A percentile compares a stretch with the other conserved stretches of the same genome.
These are phyloP conservation scores for Symbiodinium natans DNA, from an alignment of 73 alveolate species.

Conservation along the genomic window DNA sequence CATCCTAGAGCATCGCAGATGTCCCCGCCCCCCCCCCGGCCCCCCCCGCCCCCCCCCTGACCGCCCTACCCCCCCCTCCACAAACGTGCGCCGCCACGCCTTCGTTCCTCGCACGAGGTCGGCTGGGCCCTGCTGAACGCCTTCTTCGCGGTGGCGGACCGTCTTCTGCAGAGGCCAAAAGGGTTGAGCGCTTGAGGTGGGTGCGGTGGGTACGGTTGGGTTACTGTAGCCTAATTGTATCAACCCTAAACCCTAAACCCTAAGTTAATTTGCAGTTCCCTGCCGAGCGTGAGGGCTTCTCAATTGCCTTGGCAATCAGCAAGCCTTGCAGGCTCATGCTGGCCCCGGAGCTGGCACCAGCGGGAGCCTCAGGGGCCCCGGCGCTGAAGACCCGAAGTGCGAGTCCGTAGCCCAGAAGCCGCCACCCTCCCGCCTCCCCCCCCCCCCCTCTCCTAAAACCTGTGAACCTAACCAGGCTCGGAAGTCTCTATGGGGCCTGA, in stretches of 20 bases:
- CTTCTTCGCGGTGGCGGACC: constrained; percentile 48
- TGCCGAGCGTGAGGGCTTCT: no score
- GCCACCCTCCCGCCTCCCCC: no score
- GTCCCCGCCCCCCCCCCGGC: no score
- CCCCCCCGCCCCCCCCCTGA: no score
- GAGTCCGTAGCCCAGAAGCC: neutral
- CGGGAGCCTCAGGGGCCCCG: neutral
- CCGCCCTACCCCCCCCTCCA: no score
- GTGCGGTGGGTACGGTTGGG: neutral
- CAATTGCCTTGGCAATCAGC: no score
- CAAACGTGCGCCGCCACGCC: neutral
- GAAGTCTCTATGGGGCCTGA: no score
- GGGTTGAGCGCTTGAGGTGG: neutral
- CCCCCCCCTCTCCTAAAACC: no score
- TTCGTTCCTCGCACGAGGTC: neutral
- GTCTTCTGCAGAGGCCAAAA: constrained; percentile 27
- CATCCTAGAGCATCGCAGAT: no score
- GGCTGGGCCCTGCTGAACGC: constrained; percentile 70
- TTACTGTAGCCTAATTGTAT: neutral
- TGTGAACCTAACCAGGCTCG: no score
- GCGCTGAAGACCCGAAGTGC: neutral
- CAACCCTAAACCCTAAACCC: neutral
- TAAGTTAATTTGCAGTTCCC: neutral
- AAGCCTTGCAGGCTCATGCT: constrained; percentile 9
- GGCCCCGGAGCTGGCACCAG: constrained; percentile 44